Conservation (phyloP, 2,329 filamentous ascomycete genomes). For the Westerdykella aurantiaca region DNA sequence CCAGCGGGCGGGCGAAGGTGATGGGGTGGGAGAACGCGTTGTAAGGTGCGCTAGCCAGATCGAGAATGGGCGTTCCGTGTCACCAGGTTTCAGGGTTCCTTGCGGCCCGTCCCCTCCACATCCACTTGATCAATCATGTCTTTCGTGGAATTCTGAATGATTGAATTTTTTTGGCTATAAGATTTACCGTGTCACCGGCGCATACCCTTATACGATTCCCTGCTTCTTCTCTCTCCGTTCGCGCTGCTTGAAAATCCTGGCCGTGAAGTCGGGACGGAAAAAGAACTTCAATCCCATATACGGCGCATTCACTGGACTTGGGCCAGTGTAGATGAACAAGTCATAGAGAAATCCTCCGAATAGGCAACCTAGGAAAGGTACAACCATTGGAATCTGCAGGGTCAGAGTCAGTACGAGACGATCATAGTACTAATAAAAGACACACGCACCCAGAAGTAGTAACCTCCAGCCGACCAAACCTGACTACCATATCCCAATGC, state of each 20-base stretch:
- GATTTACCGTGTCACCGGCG: too few species aligned
- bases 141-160: too few species aligned
- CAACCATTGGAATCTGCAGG: conserved; percentile 62
- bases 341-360: conserved; percentile 31
- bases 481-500: conserved; percentile 62
- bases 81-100: too few species aligned
- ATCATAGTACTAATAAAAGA: background rate
- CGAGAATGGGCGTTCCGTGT: too few species aligned
- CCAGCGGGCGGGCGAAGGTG: too few species aligned
- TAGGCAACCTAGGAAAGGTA: conserved; percentile 56
- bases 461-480: conserved; percentile 61
- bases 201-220: conserved; percentile 18
- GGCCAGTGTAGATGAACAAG: conserved; percentile 56
- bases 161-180: too few species aligned
- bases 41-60: too few species aligned
- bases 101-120: too few species aligned
- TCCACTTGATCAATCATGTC: too few species aligned
- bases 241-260: conserved; percentile 16
- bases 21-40: too few species aligned
- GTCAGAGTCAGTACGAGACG: background rate
- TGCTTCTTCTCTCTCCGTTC: conserved; percentile 22
- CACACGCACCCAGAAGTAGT: conserved; percentile 64
- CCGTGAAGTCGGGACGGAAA: conserved; percentile 16
- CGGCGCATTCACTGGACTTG: conserved; percentile 65
- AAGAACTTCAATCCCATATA: conserved; percentile 58